phyloP scores from a whole-genome alignment of 345 rosid genomes.

The Viola odorata region DNA sequence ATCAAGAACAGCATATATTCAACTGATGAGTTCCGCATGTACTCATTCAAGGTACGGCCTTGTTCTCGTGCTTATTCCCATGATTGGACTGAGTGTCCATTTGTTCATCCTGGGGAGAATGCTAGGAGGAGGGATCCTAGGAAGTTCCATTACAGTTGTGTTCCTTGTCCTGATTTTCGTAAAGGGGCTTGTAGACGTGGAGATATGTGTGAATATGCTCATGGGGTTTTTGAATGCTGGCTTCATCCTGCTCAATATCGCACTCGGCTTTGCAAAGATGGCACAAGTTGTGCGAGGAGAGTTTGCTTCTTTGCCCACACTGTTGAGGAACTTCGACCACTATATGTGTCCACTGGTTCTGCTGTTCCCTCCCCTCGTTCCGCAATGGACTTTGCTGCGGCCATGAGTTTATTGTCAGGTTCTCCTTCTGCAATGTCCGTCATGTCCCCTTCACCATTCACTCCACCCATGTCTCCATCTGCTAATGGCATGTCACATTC shows the following conservation, averaged over 20 bases:
- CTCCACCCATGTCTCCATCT: constrained; percentile 89
- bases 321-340: constrained; percentile 81
- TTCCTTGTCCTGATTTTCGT: constrained; percentile 92
- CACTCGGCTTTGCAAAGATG: constrained; percentile 88
- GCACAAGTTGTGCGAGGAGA: constrained; percentile 73
- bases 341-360: constrained; percentile 83
- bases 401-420: constrained; percentile 22
- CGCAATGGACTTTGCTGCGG: constrained; percentile 26
- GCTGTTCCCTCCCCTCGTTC: constrained; percentile 64
- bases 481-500: constrained; percentile 27
- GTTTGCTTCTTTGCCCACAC: constrained; percentile 97
- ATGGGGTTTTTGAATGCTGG: constrained; percentile 98
- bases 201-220: constrained; percentile 97
- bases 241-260: constrained; percentile 96
- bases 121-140: constrained; percentile 97
- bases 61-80: constrained; percentile 96
- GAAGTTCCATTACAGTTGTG: constrained; percentile 94
- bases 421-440: constrained; percentile 22
- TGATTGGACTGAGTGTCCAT: constrained; percentile 98
- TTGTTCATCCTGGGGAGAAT: constrained; percentile 95
- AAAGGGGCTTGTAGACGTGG: constrained; percentile 93
- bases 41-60: constrained; percentile 88
- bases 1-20: constrained; percentile 91
- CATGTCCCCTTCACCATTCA: constrained; percentile 70
- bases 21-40: constrained; percentile 94